Base-by-base conservation (phyloP, 192 early-diverging fungal genomes). In the Phycomyces nitens region DNA sequence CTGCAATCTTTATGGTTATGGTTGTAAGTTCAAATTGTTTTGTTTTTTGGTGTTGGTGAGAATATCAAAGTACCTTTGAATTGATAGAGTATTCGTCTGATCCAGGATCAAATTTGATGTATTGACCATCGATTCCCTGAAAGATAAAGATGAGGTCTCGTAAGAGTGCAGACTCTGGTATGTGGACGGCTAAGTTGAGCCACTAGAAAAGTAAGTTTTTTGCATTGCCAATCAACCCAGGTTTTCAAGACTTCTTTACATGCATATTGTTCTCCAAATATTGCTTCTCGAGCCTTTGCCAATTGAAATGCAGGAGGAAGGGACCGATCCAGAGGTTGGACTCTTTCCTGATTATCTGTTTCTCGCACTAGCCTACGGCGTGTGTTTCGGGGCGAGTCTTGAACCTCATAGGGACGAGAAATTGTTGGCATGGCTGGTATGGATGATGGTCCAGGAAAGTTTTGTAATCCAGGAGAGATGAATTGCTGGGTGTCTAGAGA, bases 61-160 rank as follows among this genome's bases (percentile, higher is more conserved):
- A 49, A 12, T 0, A 8, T 80, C 7, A 66, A 29, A 66, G 58
- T 64, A 86, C 83, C 42, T 79, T 77, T 1, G 76, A 66, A 53
- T 79, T 73, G 16, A 95, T 66, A 0, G 64, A 62, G 61, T 84
- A 94, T 0, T 79, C 73, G 14, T 79, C 75, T 5, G 66, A 51
- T 8, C 64, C 60, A 9, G 61, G 20, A 58, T 88, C 83, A 64
- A 82, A 94, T 56, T 82, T 84, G 16, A 97, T 78, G 64, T 86
- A 88, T 57, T 83, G 82, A 27, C 96, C 96, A 72, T 97, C 89
- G 53, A 99, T 90, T 0, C 92, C 96, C 72, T 99, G 96, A 74
- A 97, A 90, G 16, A 95, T 83, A 70, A 87, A 99, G 5, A 99
- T 81, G 53, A 96, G 71, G 63, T 99, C 96, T 4, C 87, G 85